Evolutionary conservation across 371 early-diverging fungal genomes (phyloP), one percentile per base, ranked within the genome.

Genomic region (Haplosporangium sp.): DNA sequence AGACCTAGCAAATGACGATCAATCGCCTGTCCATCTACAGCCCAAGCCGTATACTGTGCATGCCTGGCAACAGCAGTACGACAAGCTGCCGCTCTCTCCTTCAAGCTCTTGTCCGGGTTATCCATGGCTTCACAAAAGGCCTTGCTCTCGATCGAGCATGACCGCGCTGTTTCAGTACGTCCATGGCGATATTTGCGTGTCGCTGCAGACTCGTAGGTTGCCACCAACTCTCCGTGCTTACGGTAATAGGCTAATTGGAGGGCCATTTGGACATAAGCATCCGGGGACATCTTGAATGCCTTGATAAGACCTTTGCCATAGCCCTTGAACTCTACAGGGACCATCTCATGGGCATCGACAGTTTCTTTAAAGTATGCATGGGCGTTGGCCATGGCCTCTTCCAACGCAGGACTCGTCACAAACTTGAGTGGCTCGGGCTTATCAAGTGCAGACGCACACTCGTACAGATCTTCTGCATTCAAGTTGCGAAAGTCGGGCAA

Each of bases 181-280:
- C 98, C 98, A 63, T 89, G 93, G 41, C 90, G 92, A 84, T 92
- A 97, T 83, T 89, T 93, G 75, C 95, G 89, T 21, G 95, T 95
- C 76, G 93, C 94, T 38, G 92, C 96, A 48, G 92, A 90, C 76
- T 96, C 97, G 69, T 97, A 97, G 4, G 97, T 97, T 5, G 95
- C 92, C 23, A 90, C 85, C 63, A 83, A 70, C 13, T 69, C 73
- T 40, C 94, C 94, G 79, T 94, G 91, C 85, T 93, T 91, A 73
- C 94, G 93, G 83, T 91, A 95, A 82, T 95, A 96, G 7, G 97
- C 97, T 45, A 96, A 86, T 82, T 98, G 97, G 54, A 98, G 92
- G 12, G 92, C 92, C 96, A 98, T 95, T 77, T 98, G 97, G 38
- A 89, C 90, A 74, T 88, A 98, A 20, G 96, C 95, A 68, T 98